A percentile compares a stretch with the other conserved stretches of the same genome.
These are phyloP conservation scores for Colletotrichum gigasporum DNA, from an alignment of 2,329 filamentous ascomycete species.

Conservation along the genomic window DNA sequence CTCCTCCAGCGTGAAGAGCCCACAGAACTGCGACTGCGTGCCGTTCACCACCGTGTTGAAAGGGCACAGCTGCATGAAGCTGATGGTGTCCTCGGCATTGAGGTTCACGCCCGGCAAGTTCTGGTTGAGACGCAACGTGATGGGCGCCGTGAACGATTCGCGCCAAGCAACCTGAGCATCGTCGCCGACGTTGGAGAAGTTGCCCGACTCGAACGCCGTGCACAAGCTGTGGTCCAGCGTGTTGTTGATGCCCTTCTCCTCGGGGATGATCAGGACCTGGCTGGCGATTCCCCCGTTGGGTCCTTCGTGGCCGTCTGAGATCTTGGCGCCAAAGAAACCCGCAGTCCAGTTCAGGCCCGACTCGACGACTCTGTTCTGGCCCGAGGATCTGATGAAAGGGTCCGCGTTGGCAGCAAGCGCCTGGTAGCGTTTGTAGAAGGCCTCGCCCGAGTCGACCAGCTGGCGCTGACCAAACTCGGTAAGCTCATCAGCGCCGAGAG, in stretches of 20 bases:
- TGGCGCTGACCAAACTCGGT: conserved; percentile 73
- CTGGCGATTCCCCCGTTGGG: conserved; percentile 56
- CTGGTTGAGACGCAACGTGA: conserved; percentile 74
- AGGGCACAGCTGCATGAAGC: conserved; percentile 89
- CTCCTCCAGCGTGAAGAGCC: conserved; percentile 76
- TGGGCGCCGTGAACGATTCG: conserved; percentile 70
- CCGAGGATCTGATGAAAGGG: conserved; percentile 79
- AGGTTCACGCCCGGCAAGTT: conserved; percentile 76
- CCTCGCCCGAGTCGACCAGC: conserved; percentile 77
- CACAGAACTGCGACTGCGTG: conserved; percentile 76
- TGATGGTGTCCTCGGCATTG: conserved; percentile 68
- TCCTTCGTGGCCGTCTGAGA: conserved; percentile 46
- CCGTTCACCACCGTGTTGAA: conserved; percentile 80
- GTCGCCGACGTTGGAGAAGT: conserved; percentile 56
- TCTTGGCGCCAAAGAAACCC: conserved; percentile 70
- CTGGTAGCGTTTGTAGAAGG: conserved; percentile 80
- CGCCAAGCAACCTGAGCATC: conserved; percentile 67
- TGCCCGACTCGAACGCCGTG: conserved; percentile 72
- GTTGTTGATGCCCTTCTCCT: conserved; percentile 76
- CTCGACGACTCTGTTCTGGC: conserved; percentile 75
- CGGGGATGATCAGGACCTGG: conserved; percentile 74
- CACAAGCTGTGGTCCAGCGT: conserved; percentile 82
- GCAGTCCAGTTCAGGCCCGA: conserved; percentile 80
- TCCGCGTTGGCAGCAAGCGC: conserved; percentile 63
- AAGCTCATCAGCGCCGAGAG: conserved; percentile 74